Evolutionary conservation across 148 eudicot genomes (phyloP).

Genomic region (Diospyros lotus): DNA sequence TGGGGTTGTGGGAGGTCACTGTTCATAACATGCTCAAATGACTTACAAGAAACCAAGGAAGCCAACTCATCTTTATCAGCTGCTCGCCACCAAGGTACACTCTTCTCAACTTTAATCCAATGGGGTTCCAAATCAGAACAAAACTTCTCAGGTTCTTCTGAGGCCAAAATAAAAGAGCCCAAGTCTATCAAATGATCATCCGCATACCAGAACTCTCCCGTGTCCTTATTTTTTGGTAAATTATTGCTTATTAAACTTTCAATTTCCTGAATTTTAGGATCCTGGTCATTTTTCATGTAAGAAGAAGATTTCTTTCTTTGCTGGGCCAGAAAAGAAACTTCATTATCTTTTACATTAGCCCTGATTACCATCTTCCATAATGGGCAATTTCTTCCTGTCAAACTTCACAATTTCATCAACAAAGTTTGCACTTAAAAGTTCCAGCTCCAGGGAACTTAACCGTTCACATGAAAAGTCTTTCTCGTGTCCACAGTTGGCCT

Average conservation of each 20-base stretch:
- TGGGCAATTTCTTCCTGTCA: not conserved
- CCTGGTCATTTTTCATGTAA: not conserved
- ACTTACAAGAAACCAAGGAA: constrained; percentile 20
- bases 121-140: constrained; percentile 28
- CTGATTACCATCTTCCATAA: constrained; percentile 8
- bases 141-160: constrained; percentile 24
- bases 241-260: not conserved
- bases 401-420: not conserved
- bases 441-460: constrained; percentile 10
- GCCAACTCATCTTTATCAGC: constrained; percentile 23
- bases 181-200: constrained; percentile 15
- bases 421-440: constrained; percentile 3
- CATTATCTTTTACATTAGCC: too few species aligned
- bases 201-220: constrained; percentile 6
- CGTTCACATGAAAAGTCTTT: constrained; percentile 10
- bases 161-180: not conserved
- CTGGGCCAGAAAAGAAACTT: too few species aligned
- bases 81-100: constrained; percentile 35
- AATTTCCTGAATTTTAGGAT: constrained; percentile 14
- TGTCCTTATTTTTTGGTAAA: constrained; percentile 5
- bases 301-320: too few species aligned
- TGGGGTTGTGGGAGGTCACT: constrained; percentile 23
- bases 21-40: constrained; percentile 14
- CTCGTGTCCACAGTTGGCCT: constrained; percentile 9
- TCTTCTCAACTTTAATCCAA: constrained; percentile 27